Evolutionary conservation across 441 rosid species (phyloP).

Genomic region (Flueggea neowawraea): DNA sequence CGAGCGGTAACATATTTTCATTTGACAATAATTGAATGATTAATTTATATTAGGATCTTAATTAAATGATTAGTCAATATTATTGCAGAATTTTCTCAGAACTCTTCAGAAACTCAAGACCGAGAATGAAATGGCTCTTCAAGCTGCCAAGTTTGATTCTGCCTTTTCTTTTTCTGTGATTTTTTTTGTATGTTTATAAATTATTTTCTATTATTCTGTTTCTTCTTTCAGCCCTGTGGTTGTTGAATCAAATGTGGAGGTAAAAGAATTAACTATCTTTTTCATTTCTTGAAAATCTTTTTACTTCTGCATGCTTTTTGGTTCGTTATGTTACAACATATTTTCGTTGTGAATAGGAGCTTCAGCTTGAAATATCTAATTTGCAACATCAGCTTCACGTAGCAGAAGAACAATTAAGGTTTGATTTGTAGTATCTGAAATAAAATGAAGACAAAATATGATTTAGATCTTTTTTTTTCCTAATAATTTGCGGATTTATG

Average conservation of each 20-base stretch:
- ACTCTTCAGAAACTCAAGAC: conserved; percentile 45
- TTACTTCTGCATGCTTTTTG: too few relatives aligned
- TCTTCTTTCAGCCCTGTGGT: conserved; percentile 13
- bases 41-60: too few relatives aligned
- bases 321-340: neutral
- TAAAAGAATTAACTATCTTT: neutral
- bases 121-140: conserved; percentile 52
- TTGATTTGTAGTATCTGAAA: too few relatives aligned
- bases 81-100: conserved; percentile 40
- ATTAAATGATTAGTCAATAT: too few relatives aligned
- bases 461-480: too few relatives aligned
- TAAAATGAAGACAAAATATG: too few relatives aligned
- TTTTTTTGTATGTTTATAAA: neutral
- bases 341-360: conserved; percentile 13
- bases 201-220: neutral
- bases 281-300: too few relatives aligned
- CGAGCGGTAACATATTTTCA: conserved; percentile 56
- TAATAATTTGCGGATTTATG: too few relatives aligned
- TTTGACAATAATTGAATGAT: neutral
- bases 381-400: conserved; percentile 30
- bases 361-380: conserved; percentile 24
- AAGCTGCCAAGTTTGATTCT: conserved; percentile 34
- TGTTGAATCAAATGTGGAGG: conserved; percentile 20
- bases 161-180: neutral
- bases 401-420: conserved; percentile 29